Evolutionary conservation across 257 asterid species (phyloP), one percentile per base, ranked within the genome.

Genomic region (Jacaranda copaia): DNA sequence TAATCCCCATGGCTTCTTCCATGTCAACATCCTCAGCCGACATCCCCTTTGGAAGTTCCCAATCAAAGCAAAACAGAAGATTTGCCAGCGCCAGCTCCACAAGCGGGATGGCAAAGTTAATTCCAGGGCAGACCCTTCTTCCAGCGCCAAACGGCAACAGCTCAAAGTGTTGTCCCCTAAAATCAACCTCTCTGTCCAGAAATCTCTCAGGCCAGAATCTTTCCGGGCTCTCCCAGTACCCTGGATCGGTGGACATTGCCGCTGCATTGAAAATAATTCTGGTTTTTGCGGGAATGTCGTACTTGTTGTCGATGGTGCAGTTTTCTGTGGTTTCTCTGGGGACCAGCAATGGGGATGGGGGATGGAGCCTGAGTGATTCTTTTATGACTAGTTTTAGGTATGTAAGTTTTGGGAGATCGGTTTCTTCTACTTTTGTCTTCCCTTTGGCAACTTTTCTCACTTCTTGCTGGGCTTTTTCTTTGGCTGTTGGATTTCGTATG

Each of bases 101-200:
- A 63, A 84, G 62, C 32, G 85, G 78, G 5, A 84, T 18, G 2
- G 87, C 57, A 32, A 84, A 85, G 46, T 71, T 70, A 1, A 87
- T 87, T n/a, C 87, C 89, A 6, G 92, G 92, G 70, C 94, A 89
- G 4, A 85, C 80, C 58, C 93, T 79, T 63, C 90, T 76, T 0
- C 91, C 91, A 6, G 81, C 84, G 3, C 90, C 93, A 68, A 89
- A 89, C 16, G 89, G 91, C n/a, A 89, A 43, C 3, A 82, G 39
- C 84, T 85, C 89, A 4, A 53, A 89, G 52, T 81, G 74, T 16
- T 80, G 73, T 6, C 91, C 91, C 74, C 60, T 77, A 8, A 56
- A 87, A 57, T 89, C 91, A 3, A 81, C 61, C 0, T 70, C 14
- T 40, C 74, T 77, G 4, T 79, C 51, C 72, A 42, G 38, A 48